Evolutionary conservation across 2,329 filamentous ascomycete species (phyloP), one percentile per base, ranked within the genome.

Genomic region (Fusarium brachygibbosum): DNA sequence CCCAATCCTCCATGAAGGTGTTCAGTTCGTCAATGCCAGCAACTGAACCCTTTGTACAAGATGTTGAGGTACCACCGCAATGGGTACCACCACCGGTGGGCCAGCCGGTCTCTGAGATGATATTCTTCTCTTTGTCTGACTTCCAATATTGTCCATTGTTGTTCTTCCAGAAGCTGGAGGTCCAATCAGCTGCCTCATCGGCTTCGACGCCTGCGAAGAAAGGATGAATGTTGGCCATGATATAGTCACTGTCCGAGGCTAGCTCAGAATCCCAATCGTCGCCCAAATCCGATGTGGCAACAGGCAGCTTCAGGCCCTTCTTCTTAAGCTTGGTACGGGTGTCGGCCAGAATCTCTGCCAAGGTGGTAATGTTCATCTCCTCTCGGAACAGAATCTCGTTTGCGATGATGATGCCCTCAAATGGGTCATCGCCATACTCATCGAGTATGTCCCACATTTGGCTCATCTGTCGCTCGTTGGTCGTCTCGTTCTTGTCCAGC

Each of bases 171-270:
- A 98, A 98, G 17, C 80, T 80, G 81, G 85, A 93, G 0, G 95
- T 97, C 95, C 95, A 98, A 10, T 77, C 81, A 0, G 94, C 90
- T 0, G 93, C 93, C 2, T 86, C 78, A 3, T 87, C 82, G 3
- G 89, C 90, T 1, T 86, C 82, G 14, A 93, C 88, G 46, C 95
- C 95, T 0, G 90, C 92, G 76, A 98, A 98, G 85, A 98, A 98
- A 0, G 96, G 95, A 77, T 98, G 96, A 56, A 98, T 93, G 77
- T 98, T 98, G 72, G 93, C 91, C 94, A 98, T 98, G 79, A 98
- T 90, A 74, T 93, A 90, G 79, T 98, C 94, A 41, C 93, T 92
- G 52, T 88, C 85, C 6, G 81, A 73, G 0, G 91, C 92, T 19
- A 98, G 87, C 3, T 85, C 83, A 0, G 85, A 75, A 4, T 89